Base-by-base conservation (phyloP, 345 rosid genomes). In the Eucalyptus globulus region DNA sequence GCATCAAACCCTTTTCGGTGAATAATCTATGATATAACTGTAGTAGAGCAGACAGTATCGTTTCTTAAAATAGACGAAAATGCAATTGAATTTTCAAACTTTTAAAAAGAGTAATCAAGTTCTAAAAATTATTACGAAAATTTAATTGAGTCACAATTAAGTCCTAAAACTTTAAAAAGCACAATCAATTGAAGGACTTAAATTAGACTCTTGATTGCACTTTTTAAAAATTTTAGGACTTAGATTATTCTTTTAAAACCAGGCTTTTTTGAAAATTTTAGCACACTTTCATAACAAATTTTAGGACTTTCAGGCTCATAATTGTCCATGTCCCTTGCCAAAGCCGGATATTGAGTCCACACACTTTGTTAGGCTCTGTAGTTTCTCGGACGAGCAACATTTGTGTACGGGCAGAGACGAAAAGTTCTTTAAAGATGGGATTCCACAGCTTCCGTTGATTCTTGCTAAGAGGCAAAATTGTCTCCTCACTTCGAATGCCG, bases 21-120 rank as follows among this genome's bases (percentile, higher is more conserved):
- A 69, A 69, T 34, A 3, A 17, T 21, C 1, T 69, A 67, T n/a
- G 0, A 5, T 1, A 3, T 17, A 14, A 34, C 21, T 6, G 5
- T 14, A 76, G 43, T 76, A 6, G 83, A 19, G 45, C 83, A 76
- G 27, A 40, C 26, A 10, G 5, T 2, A 11, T 19, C 47, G 6
- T 37, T 76, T 76, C 83, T 0, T 15, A 19, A 37, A 72, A 10
- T 17, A 2, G 44, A 1, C 22, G 34, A n/a, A n/a, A n/a, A n/a
- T n/a, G n/a, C n/a, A n/a, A n/a, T n/a, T n/a, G n/a, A n/a, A n/a
- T n/a, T n/a, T n/a, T n/a, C n/a, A n/a, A n/a, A n/a, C n/a, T n/a
- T n/a, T n/a, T n/a, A n/a, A n/a, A n/a, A n/a, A n/a, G n/a, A n/a
- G n/a, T n/a, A n/a, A n/a, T n/a, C n/a, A n/a, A n/a, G n/a, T n/a